Percentiles rank a stretch among this genome's conserved stretches.
These are phyloP conservation scores for Colletotrichum incanum DNA, from an alignment of 2,329 filamentous ascomycete genomes.

Conservation along the genomic window DNA sequence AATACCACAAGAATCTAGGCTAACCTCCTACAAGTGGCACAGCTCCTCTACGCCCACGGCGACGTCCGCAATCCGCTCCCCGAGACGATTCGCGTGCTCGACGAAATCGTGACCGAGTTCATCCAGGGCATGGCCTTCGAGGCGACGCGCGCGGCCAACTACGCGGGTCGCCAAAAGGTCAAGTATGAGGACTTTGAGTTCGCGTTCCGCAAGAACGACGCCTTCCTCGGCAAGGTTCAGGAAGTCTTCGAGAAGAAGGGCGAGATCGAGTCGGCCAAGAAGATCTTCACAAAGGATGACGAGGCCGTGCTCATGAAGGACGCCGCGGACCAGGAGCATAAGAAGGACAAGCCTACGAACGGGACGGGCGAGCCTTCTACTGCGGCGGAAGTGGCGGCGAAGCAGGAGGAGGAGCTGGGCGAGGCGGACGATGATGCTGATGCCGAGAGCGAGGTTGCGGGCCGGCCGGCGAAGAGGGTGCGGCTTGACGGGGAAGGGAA, in stretches of 20 bases:
- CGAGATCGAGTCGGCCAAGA: constrained; percentile 86
- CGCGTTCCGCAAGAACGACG: constrained; percentile 86
- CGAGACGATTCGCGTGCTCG: constrained; percentile 87
- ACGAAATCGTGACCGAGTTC: constrained; percentile 97
- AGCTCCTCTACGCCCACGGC: constrained; percentile 85
- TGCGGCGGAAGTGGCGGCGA: constrained; percentile 50
- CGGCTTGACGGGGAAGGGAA: constrained; percentile 36
- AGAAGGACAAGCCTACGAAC: constrained; percentile 53
- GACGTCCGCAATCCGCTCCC: constrained; percentile 84
- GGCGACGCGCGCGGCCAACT: constrained; percentile 87
- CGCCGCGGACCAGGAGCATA: constrained; percentile 61
- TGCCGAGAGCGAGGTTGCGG: constrained; percentile 47
- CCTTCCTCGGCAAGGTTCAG: constrained; percentile 89
- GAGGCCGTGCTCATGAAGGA: constrained; percentile 73
- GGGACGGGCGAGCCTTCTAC: constrained; percentile 44
- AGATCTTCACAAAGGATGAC: constrained; percentile 80
- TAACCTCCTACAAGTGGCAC: constrained; percentile 68
- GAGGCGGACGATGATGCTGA: constrained; percentile 67
- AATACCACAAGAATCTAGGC: neutral
- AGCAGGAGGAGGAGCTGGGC: constrained; percentile 66
- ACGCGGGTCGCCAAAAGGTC: constrained; percentile 93
- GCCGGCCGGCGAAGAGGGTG: constrained; percentile 42
- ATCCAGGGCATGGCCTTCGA: constrained; percentile 94
- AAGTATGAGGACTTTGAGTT: constrained; percentile 99
- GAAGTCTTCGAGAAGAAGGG: constrained; percentile 92